Conservation (phyloP, 2,329 filamentous ascomycete species). For the Cladosporium sp. region DNA sequence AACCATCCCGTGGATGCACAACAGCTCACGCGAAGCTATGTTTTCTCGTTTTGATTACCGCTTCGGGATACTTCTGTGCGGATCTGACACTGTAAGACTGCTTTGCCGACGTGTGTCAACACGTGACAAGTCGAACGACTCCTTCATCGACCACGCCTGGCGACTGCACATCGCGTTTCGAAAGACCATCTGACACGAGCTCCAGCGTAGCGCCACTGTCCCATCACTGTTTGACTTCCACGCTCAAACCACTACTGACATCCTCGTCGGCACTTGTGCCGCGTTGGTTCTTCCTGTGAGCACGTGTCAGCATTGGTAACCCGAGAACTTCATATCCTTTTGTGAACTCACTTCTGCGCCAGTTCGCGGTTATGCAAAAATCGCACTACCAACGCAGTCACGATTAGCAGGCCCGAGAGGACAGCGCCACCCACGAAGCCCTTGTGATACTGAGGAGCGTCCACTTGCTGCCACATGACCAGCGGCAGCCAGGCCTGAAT, state of each 20-base stretch:
- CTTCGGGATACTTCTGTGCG: neutral
- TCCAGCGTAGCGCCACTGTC: neutral
- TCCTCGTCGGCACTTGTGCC: neutral
- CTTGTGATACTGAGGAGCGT: conserved; percentile 14
- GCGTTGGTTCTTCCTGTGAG: neutral
- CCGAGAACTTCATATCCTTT: neutral
- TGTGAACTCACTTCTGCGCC: neutral
- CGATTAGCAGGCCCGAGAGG: neutral
- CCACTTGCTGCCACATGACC: conserved; percentile 56
- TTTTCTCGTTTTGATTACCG: neutral
- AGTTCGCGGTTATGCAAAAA: neutral
- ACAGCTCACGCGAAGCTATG: neutral
- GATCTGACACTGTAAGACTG: neutral
- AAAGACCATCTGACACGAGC: neutral
- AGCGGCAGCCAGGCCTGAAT: conserved; percentile 69
- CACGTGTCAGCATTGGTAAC: neutral
- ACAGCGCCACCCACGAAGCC: conserved; percentile 53
- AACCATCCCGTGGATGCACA: neutral
- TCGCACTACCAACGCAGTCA: neutral
- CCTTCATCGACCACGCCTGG: neutral
- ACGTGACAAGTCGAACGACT: neutral
- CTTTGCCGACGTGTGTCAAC: neutral
- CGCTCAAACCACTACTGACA: neutral
- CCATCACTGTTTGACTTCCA: neutral
- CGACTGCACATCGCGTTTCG: neutral